Conservation (phyloP, 768 basidiomycete genomes). For the Podaxis sp. region DNA sequence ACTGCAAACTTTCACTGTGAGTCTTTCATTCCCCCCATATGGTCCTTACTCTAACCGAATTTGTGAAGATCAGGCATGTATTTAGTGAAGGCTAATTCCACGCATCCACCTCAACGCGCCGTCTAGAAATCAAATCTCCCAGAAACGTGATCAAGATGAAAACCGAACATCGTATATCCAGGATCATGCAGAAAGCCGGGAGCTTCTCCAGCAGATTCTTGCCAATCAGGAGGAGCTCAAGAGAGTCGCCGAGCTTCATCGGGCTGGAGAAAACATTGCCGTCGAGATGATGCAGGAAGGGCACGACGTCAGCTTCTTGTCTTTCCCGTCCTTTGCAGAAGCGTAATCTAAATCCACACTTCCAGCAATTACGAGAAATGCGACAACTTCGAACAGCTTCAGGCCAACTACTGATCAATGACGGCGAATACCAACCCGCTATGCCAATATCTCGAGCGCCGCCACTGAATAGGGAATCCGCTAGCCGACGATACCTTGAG, state of each 20-base stretch:
- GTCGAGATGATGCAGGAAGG: slow-evolving; percentile 44
- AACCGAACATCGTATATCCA: too few relatives aligned
- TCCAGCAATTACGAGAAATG: not conserved
- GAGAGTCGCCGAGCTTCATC: slow-evolving; percentile 33
- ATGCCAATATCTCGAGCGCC: slow-evolving; percentile 24
- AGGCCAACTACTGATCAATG: not conserved
- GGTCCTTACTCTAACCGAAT: not conserved
- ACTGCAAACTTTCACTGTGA: slow-evolving; percentile 39
- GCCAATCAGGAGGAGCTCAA: slow-evolving; percentile 24
- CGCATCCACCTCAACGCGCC: not conserved
- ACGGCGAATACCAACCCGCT: slow-evolving; percentile 14
- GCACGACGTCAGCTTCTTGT: slow-evolving; percentile 34
- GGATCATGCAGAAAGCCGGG: slow-evolving; percentile 25
- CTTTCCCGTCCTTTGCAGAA: not conserved
- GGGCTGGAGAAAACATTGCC: slow-evolving; percentile 37
- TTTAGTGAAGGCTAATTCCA: not conserved
- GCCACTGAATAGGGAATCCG: slow-evolving; percentile 23
- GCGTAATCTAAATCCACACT: not conserved
- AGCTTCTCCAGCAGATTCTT: slow-evolving; percentile 32
- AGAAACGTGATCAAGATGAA: not conserved
- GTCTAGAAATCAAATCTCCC: not conserved
- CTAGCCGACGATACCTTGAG: not conserved
- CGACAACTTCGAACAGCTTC: not conserved
- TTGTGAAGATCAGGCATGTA: not conserved
- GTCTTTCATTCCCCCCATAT: slow-evolving; percentile 5